These are phyloP conservation scores for Kwoniella mangroviensis DNA, from an alignment of 768 basidiomycete species.

Conservation along the genomic window DNA sequence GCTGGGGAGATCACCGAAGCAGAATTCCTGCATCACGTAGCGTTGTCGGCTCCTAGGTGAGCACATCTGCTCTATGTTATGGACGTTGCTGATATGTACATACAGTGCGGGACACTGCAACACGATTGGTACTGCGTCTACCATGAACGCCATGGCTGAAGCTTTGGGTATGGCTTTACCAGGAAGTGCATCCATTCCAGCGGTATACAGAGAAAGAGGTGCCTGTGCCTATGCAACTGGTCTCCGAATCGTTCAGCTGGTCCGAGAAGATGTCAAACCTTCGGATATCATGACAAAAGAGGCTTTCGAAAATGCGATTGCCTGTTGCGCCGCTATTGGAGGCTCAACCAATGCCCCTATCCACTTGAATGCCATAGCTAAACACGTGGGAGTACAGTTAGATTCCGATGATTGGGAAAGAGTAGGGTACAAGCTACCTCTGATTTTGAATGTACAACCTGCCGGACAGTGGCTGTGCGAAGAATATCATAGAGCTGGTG, in stretches of 20 bases:
- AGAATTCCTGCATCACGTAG: constrained; percentile 48
- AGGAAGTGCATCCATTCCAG: constrained; percentile 53
- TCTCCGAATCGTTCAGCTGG: constrained; percentile 52
- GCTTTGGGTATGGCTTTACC: constrained; percentile 57
- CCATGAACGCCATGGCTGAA: constrained; percentile 57
- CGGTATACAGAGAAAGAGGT: constrained; percentile 55
- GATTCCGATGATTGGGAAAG: constrained; percentile 49
- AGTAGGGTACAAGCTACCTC: constrained; percentile 47
- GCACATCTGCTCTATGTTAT: background rate
- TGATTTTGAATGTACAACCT: constrained; percentile 49
- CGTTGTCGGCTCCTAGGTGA: constrained; percentile 48
- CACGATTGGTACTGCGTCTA: constrained; percentile 55
- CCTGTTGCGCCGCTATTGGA: constrained; percentile 47
- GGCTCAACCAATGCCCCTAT: constrained; percentile 55
- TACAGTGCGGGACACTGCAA: constrained; percentile 52
- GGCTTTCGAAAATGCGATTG: constrained; percentile 54
- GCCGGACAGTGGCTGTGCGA: constrained; percentile 53
- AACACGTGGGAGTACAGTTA: constrained; percentile 49
- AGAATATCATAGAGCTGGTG: constrained; percentile 54
- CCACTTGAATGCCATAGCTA: constrained; percentile 53
- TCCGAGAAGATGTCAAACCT: constrained; percentile 55
- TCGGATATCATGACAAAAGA: constrained; percentile 50
- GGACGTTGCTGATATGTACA: constrained; percentile 10
- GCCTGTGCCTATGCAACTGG: constrained; percentile 56
- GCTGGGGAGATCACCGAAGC: constrained; percentile 46